Evolutionary conservation across 441 rosid genomes (phyloP), one percentile per base, ranked within the genome.

Genomic region (Macaranga tanarius): DNA sequence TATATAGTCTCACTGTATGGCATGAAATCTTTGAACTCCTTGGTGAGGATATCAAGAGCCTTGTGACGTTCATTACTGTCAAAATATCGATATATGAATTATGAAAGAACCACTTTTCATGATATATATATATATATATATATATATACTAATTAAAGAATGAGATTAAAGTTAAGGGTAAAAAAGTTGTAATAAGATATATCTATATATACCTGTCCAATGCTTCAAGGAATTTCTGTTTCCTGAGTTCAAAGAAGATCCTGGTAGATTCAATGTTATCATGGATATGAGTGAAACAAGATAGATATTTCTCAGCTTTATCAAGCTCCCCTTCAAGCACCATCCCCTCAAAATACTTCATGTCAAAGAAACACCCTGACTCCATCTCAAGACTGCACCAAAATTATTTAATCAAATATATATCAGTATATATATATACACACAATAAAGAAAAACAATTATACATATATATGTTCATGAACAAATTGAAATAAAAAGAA

Each of bases 191-290:
- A n/a, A n/a, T n/a, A n/a, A n/a, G n/a, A n/a, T n/a, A n/a, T n/a
- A n/a, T n/a, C n/a, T n/a, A 26, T 34, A 56, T n/a, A 16, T 72
- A 88, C 92, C 73, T 81, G 73, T 88, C 89, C 79, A 88, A 73
- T 44, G 85, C 84, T 82, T 88, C 92, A 0, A 88, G 83, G 62
- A 82, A 88, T 15, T 88, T 86, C 81, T 80, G 89, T 80, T 88
- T 88, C 80, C 90, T 81, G 72, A 88, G 81, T 68, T 85, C 89
- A 28, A 88, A 88, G 72, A 73, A 88, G 68, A 88, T 85, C 83
- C 84, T 88, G 58, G 73, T 85, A 1, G 92, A 88, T 75, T 79
- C 78, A 61, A 73, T 73, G 45, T 88, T 81, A 62, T 86, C 90
- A 15, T 72, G 78, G 23, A 85, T 57, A 26, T 73, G 79, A 2